These are phyloP conservation scores for Solanum medicagineum DNA, from an alignment of 257 asterid genomes.

Conservation along the genomic window DNA sequence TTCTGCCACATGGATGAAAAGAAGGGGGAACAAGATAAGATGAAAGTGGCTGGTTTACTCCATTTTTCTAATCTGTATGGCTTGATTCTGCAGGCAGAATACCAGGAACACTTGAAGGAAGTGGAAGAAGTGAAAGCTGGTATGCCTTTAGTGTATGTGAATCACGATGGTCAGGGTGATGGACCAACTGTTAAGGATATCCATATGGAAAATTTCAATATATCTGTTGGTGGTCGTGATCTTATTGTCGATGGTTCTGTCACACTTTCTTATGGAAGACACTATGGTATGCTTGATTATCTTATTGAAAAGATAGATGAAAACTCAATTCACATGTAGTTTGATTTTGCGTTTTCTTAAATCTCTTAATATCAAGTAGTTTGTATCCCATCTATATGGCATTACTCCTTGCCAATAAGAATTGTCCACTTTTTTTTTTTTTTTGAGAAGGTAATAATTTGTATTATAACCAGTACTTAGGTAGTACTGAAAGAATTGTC, in stretches of 20 bases:
- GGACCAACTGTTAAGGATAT: conserved; percentile 78
- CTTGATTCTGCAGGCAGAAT: conserved; percentile 47
- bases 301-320: not conserved
- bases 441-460: too few relatives aligned
- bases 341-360: not conserved
- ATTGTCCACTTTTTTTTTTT: not conserved
- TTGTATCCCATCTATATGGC: not conserved
- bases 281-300: conserved; percentile 65
- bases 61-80: conserved; percentile 1
- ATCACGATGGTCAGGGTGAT: conserved; percentile 46
- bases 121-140: conserved; percentile 98
- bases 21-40: not conserved
- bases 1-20: not conserved
- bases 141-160: conserved; percentile 77
- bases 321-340: not conserved
- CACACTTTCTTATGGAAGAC: conserved; percentile 87
- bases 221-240: conserved; percentile 97
- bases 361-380: not conserved
- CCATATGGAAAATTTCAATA: conserved; percentile 82
- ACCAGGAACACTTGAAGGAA: conserved; percentile 69
- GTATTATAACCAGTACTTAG: too few relatives aligned
- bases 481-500: not conserved
- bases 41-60: not conserved
- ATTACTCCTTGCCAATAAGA: not conserved
- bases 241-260: conserved; percentile 85